Percentiles rank a stretch among this genome's conserved stretches.
phyloP scores from a whole-genome alignment of 2,329 filamentous ascomycete species.

The Colletotrichum spaethianum region DNA sequence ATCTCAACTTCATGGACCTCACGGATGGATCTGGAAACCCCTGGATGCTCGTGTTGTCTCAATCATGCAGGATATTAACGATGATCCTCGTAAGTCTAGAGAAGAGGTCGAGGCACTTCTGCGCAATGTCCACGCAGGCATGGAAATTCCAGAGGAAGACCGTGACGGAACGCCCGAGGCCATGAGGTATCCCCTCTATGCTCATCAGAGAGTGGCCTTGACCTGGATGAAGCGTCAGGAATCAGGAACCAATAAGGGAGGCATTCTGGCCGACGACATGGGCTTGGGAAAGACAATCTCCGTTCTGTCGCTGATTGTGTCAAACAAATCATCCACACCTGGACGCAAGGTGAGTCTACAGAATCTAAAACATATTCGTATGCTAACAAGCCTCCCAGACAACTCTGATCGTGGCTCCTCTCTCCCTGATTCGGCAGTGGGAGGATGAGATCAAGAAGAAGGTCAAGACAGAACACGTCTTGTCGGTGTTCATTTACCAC shows the following conservation, averaged over 20 bases:
- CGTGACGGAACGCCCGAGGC: constrained; percentile 78
- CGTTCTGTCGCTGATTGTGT: constrained; percentile 82
- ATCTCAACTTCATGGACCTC: constrained; percentile 39
- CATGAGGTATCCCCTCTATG: constrained; percentile 79
- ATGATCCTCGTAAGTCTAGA: constrained; percentile 58
- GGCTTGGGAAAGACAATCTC: constrained; percentile 89
- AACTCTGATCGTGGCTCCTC: constrained; percentile 86
- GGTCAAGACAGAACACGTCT: constrained; percentile 69
- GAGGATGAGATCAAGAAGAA: constrained; percentile 83
- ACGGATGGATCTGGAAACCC: constrained; percentile 53
- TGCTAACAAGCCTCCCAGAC: constrained; percentile 62
- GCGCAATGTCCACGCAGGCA: constrained; percentile 81
- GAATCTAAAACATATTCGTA: not conserved
- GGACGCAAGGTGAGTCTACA: constrained; percentile 46
- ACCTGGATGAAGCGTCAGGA: constrained; percentile 85
- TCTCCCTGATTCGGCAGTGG: constrained; percentile 88
- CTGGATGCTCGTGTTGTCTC: constrained; percentile 44
- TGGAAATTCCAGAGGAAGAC: constrained; percentile 72
- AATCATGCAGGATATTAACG: constrained; percentile 49
- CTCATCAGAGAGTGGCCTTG: constrained; percentile 85
- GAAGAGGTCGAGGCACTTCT: constrained; percentile 80
- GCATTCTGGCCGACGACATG: constrained; percentile 87
- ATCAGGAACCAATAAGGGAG: constrained; percentile 80
- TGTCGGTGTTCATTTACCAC: constrained; percentile 80
- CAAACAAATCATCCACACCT: constrained; percentile 70